Evolutionary conservation across 805 yeast species (phyloP).

Genomic region (Debaryomyces hansenii): DNA sequence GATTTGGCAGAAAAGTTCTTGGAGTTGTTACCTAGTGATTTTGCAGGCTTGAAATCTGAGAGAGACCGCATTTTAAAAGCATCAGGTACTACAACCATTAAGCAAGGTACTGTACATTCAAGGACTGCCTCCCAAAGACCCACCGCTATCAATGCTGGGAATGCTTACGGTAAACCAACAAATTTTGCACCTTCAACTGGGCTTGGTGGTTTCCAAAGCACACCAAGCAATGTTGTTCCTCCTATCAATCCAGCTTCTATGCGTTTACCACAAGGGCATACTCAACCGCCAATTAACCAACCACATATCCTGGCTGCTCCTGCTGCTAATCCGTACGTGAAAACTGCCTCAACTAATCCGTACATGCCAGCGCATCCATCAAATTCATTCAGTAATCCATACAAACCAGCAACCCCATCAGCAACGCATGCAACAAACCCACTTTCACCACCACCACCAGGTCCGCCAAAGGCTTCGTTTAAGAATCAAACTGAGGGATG

Average conservation of each 20-base stretch:
- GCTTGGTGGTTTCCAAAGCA: constrained; percentile 1
- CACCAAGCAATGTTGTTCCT: constrained; percentile 1
- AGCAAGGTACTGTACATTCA: constrained; percentile 4
- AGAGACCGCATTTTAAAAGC: constrained; percentile 80
- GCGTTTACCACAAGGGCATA: constrained; percentile 11
- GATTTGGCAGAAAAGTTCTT: constrained; percentile 76
- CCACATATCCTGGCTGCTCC: constrained; percentile 11
- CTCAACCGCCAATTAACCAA: neutral
- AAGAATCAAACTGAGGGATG: constrained; percentile 63
- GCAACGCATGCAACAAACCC: constrained; percentile 10
- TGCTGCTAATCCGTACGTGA: constrained; percentile 12
- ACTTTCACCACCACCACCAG: constrained; percentile 17
- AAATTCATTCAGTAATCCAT: constrained; percentile 13
- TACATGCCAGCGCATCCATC: neutral
- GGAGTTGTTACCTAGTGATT: constrained; percentile 67
- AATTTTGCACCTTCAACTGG: constrained; percentile 9
- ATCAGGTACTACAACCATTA: constrained; percentile 29
- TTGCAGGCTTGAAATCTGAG: constrained; percentile 68
- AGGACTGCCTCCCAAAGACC: constrained; percentile 11
- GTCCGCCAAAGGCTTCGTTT: constrained; percentile 24
- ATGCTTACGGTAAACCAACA: constrained; percentile 11
- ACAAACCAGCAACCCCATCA: constrained; percentile 21
- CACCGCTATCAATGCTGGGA: constrained; percentile 16
- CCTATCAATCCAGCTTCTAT: constrained; percentile 2
- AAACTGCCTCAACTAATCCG: constrained; percentile 31